phyloP scores from a whole-genome alignment of 805 yeast species.

The Yarrowia hollandica region DNA sequence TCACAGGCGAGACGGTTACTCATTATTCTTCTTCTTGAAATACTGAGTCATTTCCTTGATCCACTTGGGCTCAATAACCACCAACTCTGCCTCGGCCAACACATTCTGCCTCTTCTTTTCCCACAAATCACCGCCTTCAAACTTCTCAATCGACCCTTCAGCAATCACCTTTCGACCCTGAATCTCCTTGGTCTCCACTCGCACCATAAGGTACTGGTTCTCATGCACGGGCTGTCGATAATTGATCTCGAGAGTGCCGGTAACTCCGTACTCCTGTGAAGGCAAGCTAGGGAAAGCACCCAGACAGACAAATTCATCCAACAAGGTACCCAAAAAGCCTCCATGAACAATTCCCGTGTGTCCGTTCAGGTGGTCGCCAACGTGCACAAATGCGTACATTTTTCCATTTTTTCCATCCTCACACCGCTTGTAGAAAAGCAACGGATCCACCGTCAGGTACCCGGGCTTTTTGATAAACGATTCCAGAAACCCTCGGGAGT shows the following conservation, averaged over 20 bases:
- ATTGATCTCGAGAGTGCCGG: conserved; percentile 68
- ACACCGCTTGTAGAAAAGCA: conserved; percentile 54
- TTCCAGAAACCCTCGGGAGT: conserved; percentile 52
- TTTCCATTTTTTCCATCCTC: conserved; percentile 46
- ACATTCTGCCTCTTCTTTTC: conserved; percentile 41
- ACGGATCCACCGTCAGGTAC: conserved; percentile 73
- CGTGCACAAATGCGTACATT: conserved; percentile 63
- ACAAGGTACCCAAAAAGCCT: conserved; percentile 72
- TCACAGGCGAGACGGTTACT: no score
- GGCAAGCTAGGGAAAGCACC: conserved; percentile 81
- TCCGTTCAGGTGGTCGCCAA: conserved; percentile 62
- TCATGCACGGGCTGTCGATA: conserved; percentile 51
- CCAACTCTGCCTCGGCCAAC: conserved; percentile 65
- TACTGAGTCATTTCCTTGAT: conserved; percentile 57
- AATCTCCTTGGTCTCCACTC: conserved; percentile 58
- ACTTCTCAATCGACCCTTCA: conserved; percentile 58
- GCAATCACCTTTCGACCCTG: conserved; percentile 76
- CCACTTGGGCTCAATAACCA: conserved; percentile 87
- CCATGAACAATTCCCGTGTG: conserved; percentile 54
- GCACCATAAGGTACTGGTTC: conserved; percentile 60
- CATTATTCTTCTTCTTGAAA: conserved; percentile 5
- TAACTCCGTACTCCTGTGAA: conserved; percentile 68
- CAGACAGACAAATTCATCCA: conserved; percentile 71
- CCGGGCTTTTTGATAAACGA: conserved; percentile 60
- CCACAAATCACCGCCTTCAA: conserved; percentile 37